phyloP scores from a whole-genome alignment of 179 eudicot species.

The Amaranthus tricolor region DNA sequence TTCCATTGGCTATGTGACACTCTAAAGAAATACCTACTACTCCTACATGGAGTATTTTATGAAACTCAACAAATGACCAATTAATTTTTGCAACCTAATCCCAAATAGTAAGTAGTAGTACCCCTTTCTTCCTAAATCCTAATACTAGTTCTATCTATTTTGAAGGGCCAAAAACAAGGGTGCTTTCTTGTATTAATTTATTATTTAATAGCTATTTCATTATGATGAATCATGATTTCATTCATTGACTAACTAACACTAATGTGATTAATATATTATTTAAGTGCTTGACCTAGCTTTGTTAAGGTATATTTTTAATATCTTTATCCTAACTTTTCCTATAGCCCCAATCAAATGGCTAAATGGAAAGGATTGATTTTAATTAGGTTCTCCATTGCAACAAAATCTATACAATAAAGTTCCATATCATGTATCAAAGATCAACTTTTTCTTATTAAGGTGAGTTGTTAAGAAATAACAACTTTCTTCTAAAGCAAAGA shows the following conservation, averaged over 20 bases:
- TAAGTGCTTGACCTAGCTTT: constrained; percentile 19
- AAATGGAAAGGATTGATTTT: neutral
- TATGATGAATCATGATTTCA: neutral
- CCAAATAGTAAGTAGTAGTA: neutral
- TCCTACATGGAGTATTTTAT: neutral
- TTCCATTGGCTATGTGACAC: neutral
- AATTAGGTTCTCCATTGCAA: neutral
- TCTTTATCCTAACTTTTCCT: constrained; percentile 8
- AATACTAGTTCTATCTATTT: constrained; percentile 17
- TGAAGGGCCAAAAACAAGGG: constrained; percentile 1
- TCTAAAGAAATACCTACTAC: neutral
- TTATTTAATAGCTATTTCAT: neutral
- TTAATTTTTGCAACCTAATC: constrained; percentile 18
- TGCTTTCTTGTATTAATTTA: neutral
- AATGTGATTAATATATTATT: constrained; percentile 9
- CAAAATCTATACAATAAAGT: constrained; percentile 10
- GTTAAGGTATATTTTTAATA: constrained; percentile 9
- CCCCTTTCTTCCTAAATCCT: constrained; percentile 1
- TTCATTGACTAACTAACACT: neutral
- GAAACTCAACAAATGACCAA: neutral
- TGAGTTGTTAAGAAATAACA: neutral
- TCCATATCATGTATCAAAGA: neutral
- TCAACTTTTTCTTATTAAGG: neutral
- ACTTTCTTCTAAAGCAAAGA: neutral
- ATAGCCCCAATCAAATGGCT: constrained; percentile 10